These are phyloP conservation scores for Sugiyamaella japonica DNA, from an alignment of 1,139 yeast species.

Conservation along the genomic window DNA sequence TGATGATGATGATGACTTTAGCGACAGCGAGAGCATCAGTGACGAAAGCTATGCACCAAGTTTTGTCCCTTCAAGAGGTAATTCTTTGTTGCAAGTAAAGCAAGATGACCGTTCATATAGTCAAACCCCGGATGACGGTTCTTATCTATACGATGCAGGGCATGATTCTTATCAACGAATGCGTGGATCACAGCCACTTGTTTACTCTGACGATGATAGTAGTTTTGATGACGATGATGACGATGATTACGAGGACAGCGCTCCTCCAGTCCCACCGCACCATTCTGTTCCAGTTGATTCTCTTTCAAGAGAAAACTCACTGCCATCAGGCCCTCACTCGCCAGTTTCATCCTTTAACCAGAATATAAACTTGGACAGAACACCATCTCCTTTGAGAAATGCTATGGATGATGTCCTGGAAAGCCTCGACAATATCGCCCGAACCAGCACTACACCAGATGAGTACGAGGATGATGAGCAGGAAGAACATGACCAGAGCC, in stretches of 20 bases:
- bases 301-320: constrained; percentile 7
- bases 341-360: background rate
- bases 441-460: constrained; percentile 18
- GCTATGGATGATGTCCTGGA: constrained; percentile 42
- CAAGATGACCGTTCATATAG: background rate
- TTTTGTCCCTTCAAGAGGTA: constrained; percentile 11
- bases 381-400: constrained; percentile 52
- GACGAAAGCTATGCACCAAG: constrained; percentile 12
- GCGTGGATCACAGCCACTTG: background rate
- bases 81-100: constrained; percentile 7
- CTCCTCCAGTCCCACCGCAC: constrained; percentile 38
- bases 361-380: constrained; percentile 39
- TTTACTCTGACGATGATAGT: constrained; percentile 1
- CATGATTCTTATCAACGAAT: background rate
- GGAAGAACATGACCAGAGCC: background rate
- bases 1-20: constrained; percentile 12
- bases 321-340: background rate
- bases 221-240: constrained; percentile 16
- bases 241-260: constrained; percentile 18
- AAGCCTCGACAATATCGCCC: constrained; percentile 35
- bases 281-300: constrained; percentile 28
- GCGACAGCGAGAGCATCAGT: constrained; percentile 15
- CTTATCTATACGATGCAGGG: background rate
- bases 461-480: constrained; percentile 2
- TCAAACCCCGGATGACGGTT: background rate